Evolutionary conservation across 768 basidiomycete species (phyloP), one percentile per base, ranked within the genome.

Genomic region (Collybia mongolica): DNA sequence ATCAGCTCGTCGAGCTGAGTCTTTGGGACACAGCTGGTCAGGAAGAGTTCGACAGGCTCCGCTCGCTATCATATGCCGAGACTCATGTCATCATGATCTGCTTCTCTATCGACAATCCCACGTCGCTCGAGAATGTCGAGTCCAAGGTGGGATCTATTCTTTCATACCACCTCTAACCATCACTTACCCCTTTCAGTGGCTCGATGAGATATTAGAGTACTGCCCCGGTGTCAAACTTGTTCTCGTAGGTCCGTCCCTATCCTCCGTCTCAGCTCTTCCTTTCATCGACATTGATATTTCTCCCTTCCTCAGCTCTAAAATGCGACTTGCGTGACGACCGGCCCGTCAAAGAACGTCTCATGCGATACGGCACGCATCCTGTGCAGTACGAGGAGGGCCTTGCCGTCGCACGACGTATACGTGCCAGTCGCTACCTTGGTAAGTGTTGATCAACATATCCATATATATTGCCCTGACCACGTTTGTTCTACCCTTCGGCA

Each of bases 21-120:
- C 65, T 98, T 55, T 98, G 96, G 96, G 96, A 98, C 65, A 98
- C 96, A 39, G 96, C 96, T 39, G 95, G 96, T 93, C 93, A 96
- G 68, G 93, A 96, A 73, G 93, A 96, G 61, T 98, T 98, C 62
- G 96, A 96, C 64, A 77, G 94, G 39, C 72, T 98, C 49, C 81
- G 96, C 41, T 96, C 94, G 9, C 72, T 98, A n/a, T 92, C 90
- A 32, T 98, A 98, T 66, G 90, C 96, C 7, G 96, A 98, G 68
- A 97, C 96, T 1, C 91, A 98, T 70, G 88, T 98, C 52, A 80
- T 98, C 55, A 90, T 98, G 89, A 75, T 98, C 20, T 98, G 96
- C 69, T 98, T 97, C 67, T 96, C 95, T 32, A 93, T 96, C 26
- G 96, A 98, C 65, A 94, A 93, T 56, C 96, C 95, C 7, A 81